Evolutionary conservation across 177 flowering plant genomes (phyloP).

Genomic region (Tripterygium wilfordii): DNA sequence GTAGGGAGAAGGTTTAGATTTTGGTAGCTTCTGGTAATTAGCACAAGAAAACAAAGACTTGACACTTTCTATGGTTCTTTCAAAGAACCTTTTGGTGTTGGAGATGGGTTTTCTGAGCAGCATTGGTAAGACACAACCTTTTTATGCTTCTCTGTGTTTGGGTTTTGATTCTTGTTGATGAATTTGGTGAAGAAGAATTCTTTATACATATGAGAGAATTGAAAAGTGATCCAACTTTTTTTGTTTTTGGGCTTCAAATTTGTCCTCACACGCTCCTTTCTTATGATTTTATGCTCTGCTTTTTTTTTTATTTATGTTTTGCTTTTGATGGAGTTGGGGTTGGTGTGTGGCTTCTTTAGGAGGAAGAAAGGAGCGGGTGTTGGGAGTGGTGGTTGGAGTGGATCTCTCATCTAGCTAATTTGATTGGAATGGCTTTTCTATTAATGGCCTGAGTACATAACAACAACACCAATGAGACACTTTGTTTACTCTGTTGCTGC

Average conservation of each 20-base stretch:
- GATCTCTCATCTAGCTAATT: slow-evolving; percentile 4
- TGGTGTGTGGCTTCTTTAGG: slow-evolving; percentile 31
- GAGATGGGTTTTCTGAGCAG: slow-evolving; percentile 45
- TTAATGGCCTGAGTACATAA: no score
- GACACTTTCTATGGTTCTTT: slow-evolving; percentile 39
- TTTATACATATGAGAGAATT: neutral
- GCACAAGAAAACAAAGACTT: slow-evolving; percentile 42
- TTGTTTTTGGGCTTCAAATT: no score
- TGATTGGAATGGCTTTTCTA: no score
- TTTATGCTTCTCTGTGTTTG: neutral
- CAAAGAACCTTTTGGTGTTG: slow-evolving; percentile 56
- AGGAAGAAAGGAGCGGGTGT: slow-evolving; percentile 23
- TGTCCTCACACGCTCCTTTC: neutral
- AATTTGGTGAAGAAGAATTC: no score
- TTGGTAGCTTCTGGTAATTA: slow-evolving; percentile 47
- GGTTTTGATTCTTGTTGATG: neutral
- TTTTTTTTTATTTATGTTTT: slow-evolving; percentile 29
- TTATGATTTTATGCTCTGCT: slow-evolving; percentile 7
- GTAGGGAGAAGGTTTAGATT: slow-evolving; percentile 34
- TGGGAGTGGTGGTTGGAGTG: slow-evolving; percentile 15
- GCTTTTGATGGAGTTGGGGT: slow-evolving; percentile 31
- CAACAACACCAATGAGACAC: no score
- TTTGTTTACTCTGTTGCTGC: no score
- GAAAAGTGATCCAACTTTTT: no score
- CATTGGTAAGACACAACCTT: no score